A percentile compares a stretch with the other conserved stretches of the same genome.
Evolutionary conservation across 2,329 filamentous ascomycete species (phyloP).

Genomic region (Bretziella fagacearum): DNA sequence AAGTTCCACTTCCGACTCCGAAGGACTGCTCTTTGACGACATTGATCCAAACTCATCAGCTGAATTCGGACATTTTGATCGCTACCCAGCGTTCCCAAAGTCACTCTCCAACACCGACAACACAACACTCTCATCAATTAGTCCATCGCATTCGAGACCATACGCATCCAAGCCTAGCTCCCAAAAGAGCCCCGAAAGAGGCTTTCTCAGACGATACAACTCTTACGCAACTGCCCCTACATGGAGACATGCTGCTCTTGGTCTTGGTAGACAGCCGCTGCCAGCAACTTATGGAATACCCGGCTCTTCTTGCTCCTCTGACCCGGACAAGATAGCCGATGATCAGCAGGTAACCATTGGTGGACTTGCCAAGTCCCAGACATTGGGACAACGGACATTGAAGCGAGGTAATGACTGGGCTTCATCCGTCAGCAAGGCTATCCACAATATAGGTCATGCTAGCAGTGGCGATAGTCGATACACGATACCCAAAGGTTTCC

Average conservation of each 20-base stretch:
- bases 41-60: background rate
- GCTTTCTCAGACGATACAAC: slow-evolving; percentile 6
- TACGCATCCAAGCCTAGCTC: too few species aligned
- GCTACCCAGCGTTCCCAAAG: background rate
- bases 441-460: background rate
- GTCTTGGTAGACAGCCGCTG: background rate
- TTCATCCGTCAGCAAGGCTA: background rate
- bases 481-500: background rate
- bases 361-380: background rate
- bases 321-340: background rate
- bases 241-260: too few species aligned
- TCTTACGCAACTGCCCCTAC: slow-evolving; percentile 8
- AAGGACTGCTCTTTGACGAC: background rate
- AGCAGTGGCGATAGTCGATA: background rate
- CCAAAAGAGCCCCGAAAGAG: too few species aligned
- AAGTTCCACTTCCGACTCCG: background rate
- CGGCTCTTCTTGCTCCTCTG: too few species aligned
- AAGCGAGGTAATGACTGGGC: slow-evolving; percentile 1
- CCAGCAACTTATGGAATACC: background rate
- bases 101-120: background rate
- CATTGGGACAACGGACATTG: background rate
- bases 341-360: background rate
- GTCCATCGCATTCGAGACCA: too few species aligned
- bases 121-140: background rate
- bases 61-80: background rate